These are phyloP conservation scores for Cordyceps tenuipes DNA, from an alignment of 2,329 filamentous ascomycete genomes.

Conservation along the genomic window DNA sequence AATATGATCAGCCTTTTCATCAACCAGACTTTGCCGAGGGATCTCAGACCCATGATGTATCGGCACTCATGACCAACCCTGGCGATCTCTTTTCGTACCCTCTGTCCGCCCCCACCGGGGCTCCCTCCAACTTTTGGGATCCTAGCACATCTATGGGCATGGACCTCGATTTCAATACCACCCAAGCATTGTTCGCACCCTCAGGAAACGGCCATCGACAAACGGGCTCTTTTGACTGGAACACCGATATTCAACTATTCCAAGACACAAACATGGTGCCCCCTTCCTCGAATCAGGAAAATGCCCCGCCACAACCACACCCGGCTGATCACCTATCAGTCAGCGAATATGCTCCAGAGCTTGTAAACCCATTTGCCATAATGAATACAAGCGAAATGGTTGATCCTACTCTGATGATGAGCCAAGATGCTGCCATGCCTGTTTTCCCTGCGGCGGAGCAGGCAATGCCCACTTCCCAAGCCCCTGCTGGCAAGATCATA, in stretches of 20 bases:
- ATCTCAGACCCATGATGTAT: slow-evolving; percentile 42
- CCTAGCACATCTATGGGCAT: slow-evolving; percentile 44
- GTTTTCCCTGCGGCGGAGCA: slow-evolving; percentile 25
- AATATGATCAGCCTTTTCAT: slow-evolving; percentile 47
- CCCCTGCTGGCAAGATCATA: background rate
- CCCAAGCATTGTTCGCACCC: slow-evolving; percentile 34
- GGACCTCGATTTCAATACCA: slow-evolving; percentile 49
- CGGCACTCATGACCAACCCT: slow-evolving; percentile 36
- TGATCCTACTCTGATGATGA: slow-evolving; percentile 51
- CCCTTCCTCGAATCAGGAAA: slow-evolving; percentile 27
- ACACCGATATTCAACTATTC: slow-evolving; percentile 45
- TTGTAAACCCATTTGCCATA: slow-evolving; percentile 45
- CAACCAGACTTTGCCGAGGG: slow-evolving; percentile 42
- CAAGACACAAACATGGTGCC: slow-evolving; percentile 34
- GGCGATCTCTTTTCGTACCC: slow-evolving; percentile 53
- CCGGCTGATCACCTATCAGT: background rate
- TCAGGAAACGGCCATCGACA: slow-evolving; percentile 31
- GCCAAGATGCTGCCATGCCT: slow-evolving; percentile 40
- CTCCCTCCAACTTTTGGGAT: slow-evolving; percentile 50
- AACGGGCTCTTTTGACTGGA: slow-evolving; percentile 50
- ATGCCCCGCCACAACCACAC: slow-evolving; percentile 25
- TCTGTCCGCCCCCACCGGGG: slow-evolving; percentile 47
- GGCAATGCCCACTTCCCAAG: slow-evolving; percentile 16
- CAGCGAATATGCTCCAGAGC: slow-evolving; percentile 29
- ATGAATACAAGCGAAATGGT: slow-evolving; percentile 41